These are phyloP conservation scores for Acanthamoeba castellanii DNA, from an alignment of 208 protist species.

Conservation along the genomic window DNA sequence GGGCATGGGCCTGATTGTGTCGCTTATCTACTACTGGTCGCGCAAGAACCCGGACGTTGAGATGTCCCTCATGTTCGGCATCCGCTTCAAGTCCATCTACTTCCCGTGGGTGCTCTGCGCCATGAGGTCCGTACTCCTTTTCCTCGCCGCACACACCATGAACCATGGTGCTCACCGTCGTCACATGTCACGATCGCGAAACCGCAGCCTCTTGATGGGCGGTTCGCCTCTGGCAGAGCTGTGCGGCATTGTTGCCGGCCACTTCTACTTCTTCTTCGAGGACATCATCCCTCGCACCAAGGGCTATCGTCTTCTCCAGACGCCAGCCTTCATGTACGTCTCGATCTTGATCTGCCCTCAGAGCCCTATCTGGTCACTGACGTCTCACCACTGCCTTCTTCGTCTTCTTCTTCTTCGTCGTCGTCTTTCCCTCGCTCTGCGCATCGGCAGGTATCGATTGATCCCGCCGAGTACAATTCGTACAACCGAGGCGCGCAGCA, in stretches of 20 bases:
- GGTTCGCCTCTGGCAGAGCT: background rate
- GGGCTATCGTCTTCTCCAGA: conserved; percentile 1
- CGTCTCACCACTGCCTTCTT: no score
- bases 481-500: background rate
- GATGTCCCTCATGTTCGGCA: conserved; percentile 74
- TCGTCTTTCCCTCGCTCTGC: no score
- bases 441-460: background rate
- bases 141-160: no score
- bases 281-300: conserved; percentile 61
- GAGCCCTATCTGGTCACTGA: no score
- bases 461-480: conserved; percentile 12
- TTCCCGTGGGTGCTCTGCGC: conserved; percentile 79
- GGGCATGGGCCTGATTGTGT: conserved; percentile 35
- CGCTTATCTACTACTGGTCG: conserved; percentile 79
- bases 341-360: background rate
- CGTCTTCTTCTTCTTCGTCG: no score
- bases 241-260: conserved; percentile 27
- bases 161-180: no score
- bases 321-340: background rate
- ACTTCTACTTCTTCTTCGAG: conserved; percentile 69
- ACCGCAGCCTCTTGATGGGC: conserved; percentile 66
- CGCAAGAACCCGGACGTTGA: conserved; percentile 66
- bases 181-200: background rate
- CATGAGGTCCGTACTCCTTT: background rate
- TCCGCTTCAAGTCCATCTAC: conserved; percentile 78